phyloP scores from a whole-genome alignment of 2,329 filamentous ascomycete species.

The Colletotrichum cereale region DNA sequence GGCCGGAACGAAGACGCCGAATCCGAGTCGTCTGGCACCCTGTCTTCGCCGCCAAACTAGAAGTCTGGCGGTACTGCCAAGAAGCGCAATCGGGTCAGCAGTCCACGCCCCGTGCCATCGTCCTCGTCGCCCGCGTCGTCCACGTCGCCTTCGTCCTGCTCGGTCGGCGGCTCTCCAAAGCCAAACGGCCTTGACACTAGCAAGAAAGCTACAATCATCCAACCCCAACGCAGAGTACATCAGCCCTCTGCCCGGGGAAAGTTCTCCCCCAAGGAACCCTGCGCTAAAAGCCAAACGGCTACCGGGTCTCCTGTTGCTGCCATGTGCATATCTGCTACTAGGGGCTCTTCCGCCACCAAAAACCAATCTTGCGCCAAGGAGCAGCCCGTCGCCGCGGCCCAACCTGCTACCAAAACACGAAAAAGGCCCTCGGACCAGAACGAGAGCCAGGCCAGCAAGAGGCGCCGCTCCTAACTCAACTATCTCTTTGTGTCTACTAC shows the following conservation, averaged over 20 bases:
- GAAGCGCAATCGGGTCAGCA: neutral
- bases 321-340: neutral
- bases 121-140: neutral
- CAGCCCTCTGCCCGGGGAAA: conserved; percentile 2
- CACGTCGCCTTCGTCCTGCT: neutral
- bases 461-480: conserved; percentile 10
- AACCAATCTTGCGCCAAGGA: neutral
- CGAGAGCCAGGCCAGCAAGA: conserved; percentile 1
- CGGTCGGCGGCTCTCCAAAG: neutral
- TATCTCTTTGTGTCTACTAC: conserved; percentile 12
- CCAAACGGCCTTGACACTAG: neutral
- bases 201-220: neutral
- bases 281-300: neutral
- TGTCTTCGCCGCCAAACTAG: conserved; percentile 64
- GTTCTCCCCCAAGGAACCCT: neutral
- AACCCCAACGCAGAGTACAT: conserved; percentile 1
- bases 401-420: neutral
- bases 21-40: conserved; percentile 68
- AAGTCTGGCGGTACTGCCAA: conserved; percentile 11
- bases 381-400: neutral
- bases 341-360: neutral
- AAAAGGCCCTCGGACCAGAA: conserved; percentile 5
- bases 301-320: neutral
- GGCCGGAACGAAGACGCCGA: conserved; percentile 61
- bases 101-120: neutral